phyloP scores from a whole-genome alignment of 2,329 filamentous ascomycete genomes.

The Pseudonectria buxi region DNA sequence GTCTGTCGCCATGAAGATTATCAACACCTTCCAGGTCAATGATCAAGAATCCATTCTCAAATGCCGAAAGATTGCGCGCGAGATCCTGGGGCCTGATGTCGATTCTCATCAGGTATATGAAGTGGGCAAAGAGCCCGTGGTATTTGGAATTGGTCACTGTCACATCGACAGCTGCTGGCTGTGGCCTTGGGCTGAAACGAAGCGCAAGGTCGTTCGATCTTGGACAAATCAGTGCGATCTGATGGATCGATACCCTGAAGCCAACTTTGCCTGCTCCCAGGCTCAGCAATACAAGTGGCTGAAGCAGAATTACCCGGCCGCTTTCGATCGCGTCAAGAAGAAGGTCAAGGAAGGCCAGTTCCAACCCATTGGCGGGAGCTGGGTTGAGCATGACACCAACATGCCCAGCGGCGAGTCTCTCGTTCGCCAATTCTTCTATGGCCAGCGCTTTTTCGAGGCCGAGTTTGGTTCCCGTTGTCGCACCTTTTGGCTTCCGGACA shows the following conservation, averaged over 20 bases:
- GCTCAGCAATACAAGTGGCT: conserved; percentile 99
- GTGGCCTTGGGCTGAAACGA: conserved; percentile 97
- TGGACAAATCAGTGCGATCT: conserved; percentile 97
- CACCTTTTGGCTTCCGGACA: conserved; percentile 97
- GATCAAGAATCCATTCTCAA: conserved; percentile 70
- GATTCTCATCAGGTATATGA: conserved; percentile 82
- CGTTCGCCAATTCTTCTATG: conserved; percentile 89
- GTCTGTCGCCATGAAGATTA: conserved; percentile 77
- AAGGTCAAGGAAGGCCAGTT: conserved; percentile 90
- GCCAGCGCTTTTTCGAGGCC: conserved; percentile 89
- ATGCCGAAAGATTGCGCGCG: conserved; percentile 73
- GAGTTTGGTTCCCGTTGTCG: conserved; percentile 81
- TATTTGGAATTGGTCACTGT: conserved; percentile 89
- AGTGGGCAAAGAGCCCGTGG: conserved; percentile 63
- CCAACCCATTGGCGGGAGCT: conserved; percentile 92
- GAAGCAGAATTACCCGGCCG: conserved; percentile 78
- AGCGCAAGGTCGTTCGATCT: conserved; percentile 88
- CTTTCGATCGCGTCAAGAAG: conserved; percentile 82
- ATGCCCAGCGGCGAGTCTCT: conserved; percentile 93
- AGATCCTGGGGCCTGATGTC: conserved; percentile 74
- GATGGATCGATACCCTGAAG: conserved; percentile 90
- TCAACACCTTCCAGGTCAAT: conserved; percentile 80
- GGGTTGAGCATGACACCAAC: conserved; percentile 99
- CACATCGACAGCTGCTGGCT: conserved; percentile 99
- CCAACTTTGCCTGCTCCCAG: conserved; percentile 86